Evolutionary conservation across 805 yeast species (phyloP).

Genomic region (Komagataella pastoris): DNA sequence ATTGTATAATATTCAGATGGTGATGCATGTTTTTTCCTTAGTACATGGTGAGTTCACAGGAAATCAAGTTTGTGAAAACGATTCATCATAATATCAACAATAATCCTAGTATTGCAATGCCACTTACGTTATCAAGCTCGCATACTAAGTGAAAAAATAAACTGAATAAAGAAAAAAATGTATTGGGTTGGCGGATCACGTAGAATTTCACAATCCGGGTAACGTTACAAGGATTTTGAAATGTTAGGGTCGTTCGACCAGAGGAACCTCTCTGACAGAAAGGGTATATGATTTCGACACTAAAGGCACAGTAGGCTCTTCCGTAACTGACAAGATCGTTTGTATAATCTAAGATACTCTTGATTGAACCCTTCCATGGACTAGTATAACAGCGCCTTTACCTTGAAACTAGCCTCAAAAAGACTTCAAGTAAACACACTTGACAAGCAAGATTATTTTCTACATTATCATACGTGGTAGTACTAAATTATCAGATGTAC

Average conservation of each 20-base stretch:
- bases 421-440: background rate
- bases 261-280: background rate
- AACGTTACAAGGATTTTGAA: background rate
- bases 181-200: background rate
- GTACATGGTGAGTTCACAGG: conserved; percentile 57
- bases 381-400: too few species aligned
- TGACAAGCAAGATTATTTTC: background rate
- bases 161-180: background rate
- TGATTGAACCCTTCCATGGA: too few species aligned
- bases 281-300: background rate
- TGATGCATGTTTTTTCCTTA: conserved; percentile 88
- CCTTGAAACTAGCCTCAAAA: background rate
- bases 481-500: background rate
- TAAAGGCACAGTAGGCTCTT: too few species aligned
- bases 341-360: too few species aligned
- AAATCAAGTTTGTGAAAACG: conserved; percentile 5
- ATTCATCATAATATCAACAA: background rate
- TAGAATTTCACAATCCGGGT: background rate
- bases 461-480: background rate
- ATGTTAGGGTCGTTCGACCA: background rate
- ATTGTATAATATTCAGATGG: conserved; percentile 72
- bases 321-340: too few species aligned
- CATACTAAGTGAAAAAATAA: background rate
- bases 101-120: background rate
- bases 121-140: background rate